Conservation (phyloP, 2,329 filamentous ascomycete genomes). For the Aspergillus sp. region DNA sequence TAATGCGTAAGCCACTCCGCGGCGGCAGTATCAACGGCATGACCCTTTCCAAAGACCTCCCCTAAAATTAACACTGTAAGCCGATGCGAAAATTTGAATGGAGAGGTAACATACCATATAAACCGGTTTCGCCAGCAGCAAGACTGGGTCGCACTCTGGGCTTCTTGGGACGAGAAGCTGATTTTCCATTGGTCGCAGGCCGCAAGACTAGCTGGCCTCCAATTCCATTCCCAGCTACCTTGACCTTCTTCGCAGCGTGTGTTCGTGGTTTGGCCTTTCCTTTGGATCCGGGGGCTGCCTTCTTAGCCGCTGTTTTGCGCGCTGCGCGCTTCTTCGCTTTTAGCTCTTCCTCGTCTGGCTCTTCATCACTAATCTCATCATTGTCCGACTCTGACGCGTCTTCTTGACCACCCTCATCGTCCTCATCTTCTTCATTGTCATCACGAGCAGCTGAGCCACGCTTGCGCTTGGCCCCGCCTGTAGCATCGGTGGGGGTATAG, state of each 20-base stretch:
- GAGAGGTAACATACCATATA: conserved; percentile 48
- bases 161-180: conserved; percentile 45
- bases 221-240: conserved; percentile 47
- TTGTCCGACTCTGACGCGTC: conserved; percentile 34
- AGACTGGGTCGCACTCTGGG: conserved; percentile 48
- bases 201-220: conserved; percentile 51
- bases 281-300: conserved; percentile 34
- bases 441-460: conserved; percentile 34
- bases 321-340: conserved; percentile 37
- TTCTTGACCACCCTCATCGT: conserved; percentile 22
- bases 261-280: conserved; percentile 24
- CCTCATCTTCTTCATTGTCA: conserved; percentile 28
- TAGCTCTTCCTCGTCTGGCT: conserved; percentile 47
- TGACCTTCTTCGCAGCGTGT: conserved; percentile 50
- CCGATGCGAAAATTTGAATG: conserved; percentile 1
- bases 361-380: conserved; percentile 31
- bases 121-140: conserved; percentile 49
- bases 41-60: conserved; percentile 55
- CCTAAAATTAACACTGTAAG: conserved; percentile 36
- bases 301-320: conserved; percentile 27
- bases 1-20: conserved; percentile 56
- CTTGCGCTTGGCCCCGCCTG: conserved; percentile 47
- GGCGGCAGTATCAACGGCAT: conserved; percentile 52
- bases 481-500: conserved; percentile 21
- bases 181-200: conserved; percentile 43